phyloP scores from a whole-genome alignment of 1,284 basidiomycete species.

The Austroboletus novae-zelandiae region DNA sequence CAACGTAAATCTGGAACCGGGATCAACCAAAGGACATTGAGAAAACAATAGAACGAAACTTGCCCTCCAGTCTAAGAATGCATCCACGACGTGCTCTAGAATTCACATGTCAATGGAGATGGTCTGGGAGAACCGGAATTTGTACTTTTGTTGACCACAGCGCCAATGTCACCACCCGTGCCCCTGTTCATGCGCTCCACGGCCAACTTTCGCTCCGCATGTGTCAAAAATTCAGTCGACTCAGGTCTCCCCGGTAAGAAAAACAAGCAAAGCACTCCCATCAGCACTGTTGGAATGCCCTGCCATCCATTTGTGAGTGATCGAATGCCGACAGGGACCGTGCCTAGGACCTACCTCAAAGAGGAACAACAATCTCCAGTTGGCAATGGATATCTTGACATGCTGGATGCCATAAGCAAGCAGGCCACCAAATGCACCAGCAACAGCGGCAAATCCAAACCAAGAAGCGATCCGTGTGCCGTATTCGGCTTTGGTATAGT shows the following conservation, averaged over 20 bases:
- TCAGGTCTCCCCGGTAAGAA: conserved; percentile 79
- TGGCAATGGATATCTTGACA: conserved; percentile 45
- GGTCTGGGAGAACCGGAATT: not conserved
- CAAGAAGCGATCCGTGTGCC: conserved; percentile 73
- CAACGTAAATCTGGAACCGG: conserved; percentile 51
- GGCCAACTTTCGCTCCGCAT: conserved; percentile 71
- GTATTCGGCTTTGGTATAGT: conserved; percentile 72
- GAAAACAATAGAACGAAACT: conserved; percentile 17
- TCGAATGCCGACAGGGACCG: not conserved
- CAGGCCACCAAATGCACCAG: conserved; percentile 75
- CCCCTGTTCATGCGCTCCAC: conserved; percentile 73
- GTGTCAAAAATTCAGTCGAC: conserved; percentile 65
- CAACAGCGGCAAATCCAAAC: conserved; percentile 78
- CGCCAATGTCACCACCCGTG: conserved; percentile 63
- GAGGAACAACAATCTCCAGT: conserved; percentile 74
- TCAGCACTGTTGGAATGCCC: conserved; percentile 65
- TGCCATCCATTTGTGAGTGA: conserved; percentile 19
- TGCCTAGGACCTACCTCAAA: conserved; percentile 53
- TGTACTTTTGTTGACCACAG: conserved; percentile 64
- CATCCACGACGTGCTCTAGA: conserved; percentile 58
- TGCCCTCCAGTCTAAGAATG: conserved; percentile 73
- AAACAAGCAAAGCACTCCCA: conserved; percentile 64
- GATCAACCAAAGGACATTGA: not conserved
- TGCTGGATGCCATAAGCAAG: conserved; percentile 72
- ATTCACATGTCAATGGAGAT: not conserved